phyloP scores from a whole-genome alignment of 139 green algal species.

The Coccomyxa sp. region DNA sequence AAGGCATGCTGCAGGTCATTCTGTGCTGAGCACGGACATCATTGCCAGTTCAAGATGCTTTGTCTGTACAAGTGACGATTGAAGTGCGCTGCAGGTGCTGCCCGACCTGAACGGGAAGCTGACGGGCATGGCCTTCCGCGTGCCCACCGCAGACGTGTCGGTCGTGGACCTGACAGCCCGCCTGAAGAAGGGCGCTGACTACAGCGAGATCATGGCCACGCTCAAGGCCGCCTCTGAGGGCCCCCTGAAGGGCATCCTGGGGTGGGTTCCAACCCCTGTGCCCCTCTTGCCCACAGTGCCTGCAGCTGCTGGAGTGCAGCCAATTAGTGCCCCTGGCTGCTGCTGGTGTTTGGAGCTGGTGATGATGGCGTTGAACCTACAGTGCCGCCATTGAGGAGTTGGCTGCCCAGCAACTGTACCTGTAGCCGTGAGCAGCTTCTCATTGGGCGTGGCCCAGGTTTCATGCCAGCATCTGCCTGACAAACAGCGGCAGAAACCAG shows the following conservation, averaged over 20 bases:
- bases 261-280: slow-evolving; percentile 25
- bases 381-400: background rate
- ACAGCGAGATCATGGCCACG: slow-evolving; percentile 88
- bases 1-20: no score
- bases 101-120: slow-evolving; percentile 97
- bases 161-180: slow-evolving; percentile 93
- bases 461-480: no score
- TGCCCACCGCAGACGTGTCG: slow-evolving; percentile 92
- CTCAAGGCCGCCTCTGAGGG: slow-evolving; percentile 77
- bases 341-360: background rate
- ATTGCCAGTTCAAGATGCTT: no score
- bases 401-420: no score
- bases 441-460: no score
- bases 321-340: background rate
- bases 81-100: slow-evolving; percentile 80
- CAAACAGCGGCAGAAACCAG: no score
- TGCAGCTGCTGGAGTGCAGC: background rate
- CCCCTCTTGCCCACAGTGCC: background rate
- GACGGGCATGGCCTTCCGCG: slow-evolving; percentile 98
- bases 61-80: no score
- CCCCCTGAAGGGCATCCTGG: slow-evolving; percentile 81
- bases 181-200: slow-evolving; percentile 85
- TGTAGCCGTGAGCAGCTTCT: no score
- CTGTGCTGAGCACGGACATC: no score
- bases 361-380: background rate